phyloP scores from a whole-genome alignment of 371 early-diverging fungal species.

The Smittium culicis region DNA sequence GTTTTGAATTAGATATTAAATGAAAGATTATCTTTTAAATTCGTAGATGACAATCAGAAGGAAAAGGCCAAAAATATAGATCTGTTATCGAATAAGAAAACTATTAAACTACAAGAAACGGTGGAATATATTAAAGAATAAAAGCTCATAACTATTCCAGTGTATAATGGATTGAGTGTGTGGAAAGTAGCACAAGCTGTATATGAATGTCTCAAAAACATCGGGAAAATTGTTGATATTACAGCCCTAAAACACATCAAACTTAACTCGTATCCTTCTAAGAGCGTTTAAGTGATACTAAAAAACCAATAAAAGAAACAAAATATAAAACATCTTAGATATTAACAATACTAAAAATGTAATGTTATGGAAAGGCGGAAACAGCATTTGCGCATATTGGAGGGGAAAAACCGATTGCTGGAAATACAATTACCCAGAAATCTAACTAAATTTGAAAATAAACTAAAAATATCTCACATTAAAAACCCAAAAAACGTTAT shows the following conservation, averaged over 20 bases:
- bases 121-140: neutral
- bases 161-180: neutral
- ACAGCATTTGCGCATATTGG: neutral
- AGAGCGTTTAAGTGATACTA: neutral
- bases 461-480: neutral
- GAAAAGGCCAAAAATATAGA: neutral
- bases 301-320: neutral
- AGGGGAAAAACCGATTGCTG: neutral
- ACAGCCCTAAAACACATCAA: neutral
- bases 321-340: neutral
- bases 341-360: neutral
- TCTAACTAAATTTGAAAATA: neutral
- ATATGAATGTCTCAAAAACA: neutral
- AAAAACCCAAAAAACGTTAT: neutral
- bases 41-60: neutral
- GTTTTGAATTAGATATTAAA: neutral
- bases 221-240: neutral
- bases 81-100: neutral
- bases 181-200: neutral
- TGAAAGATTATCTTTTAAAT: neutral
- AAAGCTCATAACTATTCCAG: neutral
- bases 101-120: neutral
- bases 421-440: neutral
- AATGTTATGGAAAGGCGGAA: neutral
- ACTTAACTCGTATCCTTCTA: neutral